These are phyloP conservation scores for Clitoria ternatea DNA, from an alignment of 306 rosid genomes.

Conservation along the genomic window DNA sequence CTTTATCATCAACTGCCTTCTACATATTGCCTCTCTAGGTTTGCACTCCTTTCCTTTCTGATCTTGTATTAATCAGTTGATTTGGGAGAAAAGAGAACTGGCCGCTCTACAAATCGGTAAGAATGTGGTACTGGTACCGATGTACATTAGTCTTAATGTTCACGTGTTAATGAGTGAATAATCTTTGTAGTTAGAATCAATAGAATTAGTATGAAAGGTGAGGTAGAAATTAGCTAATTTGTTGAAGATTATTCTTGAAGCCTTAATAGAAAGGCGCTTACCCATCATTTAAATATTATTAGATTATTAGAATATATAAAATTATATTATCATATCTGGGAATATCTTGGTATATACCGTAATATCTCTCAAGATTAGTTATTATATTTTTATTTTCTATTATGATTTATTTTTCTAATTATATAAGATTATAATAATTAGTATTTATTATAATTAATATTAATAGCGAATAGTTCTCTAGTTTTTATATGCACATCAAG, in stretches of 20 bases:
- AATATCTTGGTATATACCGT: too few relatives aligned
- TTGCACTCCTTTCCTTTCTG: not conserved
- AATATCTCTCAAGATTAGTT: too few relatives aligned
- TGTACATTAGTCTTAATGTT: constrained; percentile 20
- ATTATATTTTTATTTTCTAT: too few relatives aligned
- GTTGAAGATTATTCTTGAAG: not conserved
- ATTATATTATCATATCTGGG: too few relatives aligned
- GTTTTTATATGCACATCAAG: too few relatives aligned
- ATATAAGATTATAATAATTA: too few relatives aligned
- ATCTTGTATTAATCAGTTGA: not conserved
- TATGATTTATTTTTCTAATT: too few relatives aligned
- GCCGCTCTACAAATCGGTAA: constrained; percentile 15
- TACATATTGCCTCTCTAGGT: not conserved
- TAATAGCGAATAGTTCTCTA: too few relatives aligned
- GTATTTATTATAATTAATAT: too few relatives aligned
- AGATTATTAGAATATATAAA: too few relatives aligned
- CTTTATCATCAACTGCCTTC: not conserved
- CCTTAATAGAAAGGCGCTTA: not conserved
- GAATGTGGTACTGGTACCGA: constrained; percentile 6
- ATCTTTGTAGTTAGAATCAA: constrained; percentile 1
- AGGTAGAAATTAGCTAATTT: not conserved
- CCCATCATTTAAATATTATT: too few relatives aligned
- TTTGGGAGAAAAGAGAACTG: not conserved
- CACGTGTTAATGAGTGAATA: constrained; percentile 12
- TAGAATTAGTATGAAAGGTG: constrained; percentile 3